Percentiles rank a stretch among this genome's conserved stretches.
phyloP scores from a whole-genome alignment of 2,329 filamentous ascomycete genomes.

The Cladorrhinum sp. region DNA sequence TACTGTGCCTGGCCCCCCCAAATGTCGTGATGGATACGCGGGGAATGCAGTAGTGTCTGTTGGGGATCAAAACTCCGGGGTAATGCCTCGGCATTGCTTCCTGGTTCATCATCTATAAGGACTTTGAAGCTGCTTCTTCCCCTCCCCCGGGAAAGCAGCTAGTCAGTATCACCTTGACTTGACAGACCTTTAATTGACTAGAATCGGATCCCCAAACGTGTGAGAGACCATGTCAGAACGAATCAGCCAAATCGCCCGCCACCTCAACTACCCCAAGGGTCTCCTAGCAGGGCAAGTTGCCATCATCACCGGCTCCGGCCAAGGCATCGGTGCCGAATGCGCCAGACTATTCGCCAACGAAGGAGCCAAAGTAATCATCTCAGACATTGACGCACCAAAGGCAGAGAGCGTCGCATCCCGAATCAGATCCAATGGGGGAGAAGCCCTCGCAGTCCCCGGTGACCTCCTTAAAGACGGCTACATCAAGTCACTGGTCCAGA shows the following conservation, averaged over 20 bases:
- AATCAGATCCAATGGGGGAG: slow-evolving; percentile 66
- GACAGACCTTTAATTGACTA: no score
- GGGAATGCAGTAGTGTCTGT: background rate
- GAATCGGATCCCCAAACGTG: no score
- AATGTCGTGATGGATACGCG: slow-evolving; percentile 2
- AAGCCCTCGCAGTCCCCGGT: slow-evolving; percentile 70
- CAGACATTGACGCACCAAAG: slow-evolving; percentile 78
- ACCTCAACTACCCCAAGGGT: slow-evolving; percentile 79
- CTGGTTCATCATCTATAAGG: background rate
- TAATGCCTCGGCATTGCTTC: slow-evolving; percentile 3
- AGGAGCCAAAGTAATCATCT: slow-evolving; percentile 78
- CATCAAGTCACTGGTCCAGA: slow-evolving; percentile 67
- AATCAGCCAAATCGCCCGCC: slow-evolving; percentile 67
- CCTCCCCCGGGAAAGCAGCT: no score
- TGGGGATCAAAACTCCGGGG: slow-evolving; percentile 1
- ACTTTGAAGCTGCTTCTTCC: background rate
- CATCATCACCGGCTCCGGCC: slow-evolving; percentile 82
- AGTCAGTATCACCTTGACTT: no score
- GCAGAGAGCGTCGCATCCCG: slow-evolving; percentile 62
- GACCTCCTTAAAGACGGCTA: slow-evolving; percentile 73
- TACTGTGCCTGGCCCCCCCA: background rate
- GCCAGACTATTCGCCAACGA: slow-evolving; percentile 82
- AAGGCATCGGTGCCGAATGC: slow-evolving; percentile 84
- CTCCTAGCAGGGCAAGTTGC: slow-evolving; percentile 76
- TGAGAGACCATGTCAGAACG: slow-evolving; percentile 53